Conservation (phyloP, 495 filamentous ascomycete genomes). For the Lepraria neglecta region DNA sequence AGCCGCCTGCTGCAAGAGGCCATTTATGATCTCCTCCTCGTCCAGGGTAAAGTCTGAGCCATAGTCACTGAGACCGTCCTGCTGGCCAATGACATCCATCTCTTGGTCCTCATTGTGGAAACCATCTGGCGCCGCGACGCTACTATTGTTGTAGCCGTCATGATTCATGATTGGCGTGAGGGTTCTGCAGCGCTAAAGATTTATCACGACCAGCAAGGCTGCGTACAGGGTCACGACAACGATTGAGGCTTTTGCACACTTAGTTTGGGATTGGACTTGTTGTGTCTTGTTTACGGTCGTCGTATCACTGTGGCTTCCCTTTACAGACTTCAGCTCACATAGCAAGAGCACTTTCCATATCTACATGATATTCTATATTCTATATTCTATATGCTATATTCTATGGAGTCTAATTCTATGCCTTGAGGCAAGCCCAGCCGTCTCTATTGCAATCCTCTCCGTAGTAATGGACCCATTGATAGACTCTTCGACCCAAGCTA, state of each 20-base stretch:
- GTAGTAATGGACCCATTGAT: too few relatives aligned
- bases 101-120: conserved; percentile 3
- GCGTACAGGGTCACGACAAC: background rate
- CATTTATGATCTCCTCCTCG: conserved; percentile 49
- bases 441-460: too few relatives aligned
- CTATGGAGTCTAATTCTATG: too few relatives aligned
- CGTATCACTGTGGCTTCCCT: too few relatives aligned
- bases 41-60: conserved; percentile 64
- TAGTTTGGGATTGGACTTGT: too few relatives aligned
- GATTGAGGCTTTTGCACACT: background rate
- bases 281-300: too few relatives aligned
- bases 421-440: too few relatives aligned
- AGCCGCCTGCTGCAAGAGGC: conserved; percentile 38
- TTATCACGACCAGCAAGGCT: background rate
- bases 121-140: background rate
- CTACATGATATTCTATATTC: too few relatives aligned
- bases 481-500: too few relatives aligned
- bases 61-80: conserved; percentile 54
- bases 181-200: background rate
- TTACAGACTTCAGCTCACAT: too few relatives aligned
- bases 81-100: conserved; percentile 13
- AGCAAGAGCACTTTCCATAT: too few relatives aligned
- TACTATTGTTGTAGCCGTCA: conserved; percentile 10
- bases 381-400: too few relatives aligned
- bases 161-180: conserved; percentile 7